These are phyloP conservation scores for Yamadazyma dendronema DNA, from an alignment of 1,139 yeast species.

Conservation along the genomic window DNA sequence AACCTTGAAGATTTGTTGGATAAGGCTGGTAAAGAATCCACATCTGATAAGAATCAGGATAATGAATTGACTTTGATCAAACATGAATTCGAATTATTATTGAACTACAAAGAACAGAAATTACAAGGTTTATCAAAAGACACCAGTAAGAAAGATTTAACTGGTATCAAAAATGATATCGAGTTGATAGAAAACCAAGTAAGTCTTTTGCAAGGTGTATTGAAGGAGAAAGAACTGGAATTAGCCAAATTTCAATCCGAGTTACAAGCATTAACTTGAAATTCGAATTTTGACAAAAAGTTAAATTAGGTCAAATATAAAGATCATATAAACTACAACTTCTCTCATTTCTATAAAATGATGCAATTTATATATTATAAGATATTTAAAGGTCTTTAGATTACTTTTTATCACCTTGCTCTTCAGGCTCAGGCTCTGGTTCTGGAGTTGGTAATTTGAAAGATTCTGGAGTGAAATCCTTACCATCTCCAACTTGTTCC, in stretches of 20 bases:
- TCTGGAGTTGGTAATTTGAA: constrained; percentile 82
- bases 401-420: constrained; percentile 28
- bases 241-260: constrained; percentile 46
- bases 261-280: constrained; percentile 22
- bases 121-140: constrained; percentile 13
- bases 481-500: constrained; percentile 91
- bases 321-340: not conserved
- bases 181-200: constrained; percentile 67
- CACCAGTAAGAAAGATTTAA: constrained; percentile 27
- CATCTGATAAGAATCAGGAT: constrained; percentile 21
- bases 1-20: constrained; percentile 66
- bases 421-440: constrained; percentile 64
- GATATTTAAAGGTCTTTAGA: constrained; percentile 1
- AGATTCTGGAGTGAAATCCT: constrained; percentile 75
- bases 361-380: not conserved
- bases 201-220: constrained; percentile 56
- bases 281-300: not conserved
- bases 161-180: constrained; percentile 53
- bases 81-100: constrained; percentile 79
- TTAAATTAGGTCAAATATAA: not conserved
- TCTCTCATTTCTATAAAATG: no score
- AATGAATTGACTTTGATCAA: constrained; percentile 36
- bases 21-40: constrained; percentile 55
- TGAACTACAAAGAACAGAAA: constrained; percentile 62
- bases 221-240: constrained; percentile 50